These are phyloP conservation scores for Aurinia saxatilis DNA, from an alignment of 345 rosid species.

Conservation along the genomic window DNA sequence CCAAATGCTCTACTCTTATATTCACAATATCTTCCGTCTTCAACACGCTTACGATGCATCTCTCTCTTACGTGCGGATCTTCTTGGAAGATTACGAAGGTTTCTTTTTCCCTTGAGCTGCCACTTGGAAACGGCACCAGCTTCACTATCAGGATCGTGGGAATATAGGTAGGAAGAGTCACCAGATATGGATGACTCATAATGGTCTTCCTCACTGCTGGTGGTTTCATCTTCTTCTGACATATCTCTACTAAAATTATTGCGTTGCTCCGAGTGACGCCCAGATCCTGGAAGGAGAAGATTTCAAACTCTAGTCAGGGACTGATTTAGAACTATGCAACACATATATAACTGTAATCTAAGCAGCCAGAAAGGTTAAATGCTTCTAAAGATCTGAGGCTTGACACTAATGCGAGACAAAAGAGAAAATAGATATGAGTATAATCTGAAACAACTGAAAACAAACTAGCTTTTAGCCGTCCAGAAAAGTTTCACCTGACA, in stretches of 20 bases:
- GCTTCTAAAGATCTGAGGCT: neutral
- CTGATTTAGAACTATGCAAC: neutral
- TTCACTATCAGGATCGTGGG: slow-evolving; percentile 43
- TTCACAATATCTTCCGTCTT: slow-evolving; percentile 38
- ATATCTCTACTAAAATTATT: slow-evolving; percentile 34
- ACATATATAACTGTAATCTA: neutral
- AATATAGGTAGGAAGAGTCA: slow-evolving; percentile 44
- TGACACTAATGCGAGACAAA: slow-evolving; percentile 2
- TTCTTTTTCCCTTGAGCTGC: slow-evolving; percentile 89
- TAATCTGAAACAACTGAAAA: neutral
- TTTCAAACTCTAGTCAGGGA: slow-evolving; percentile 19
- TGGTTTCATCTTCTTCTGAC: slow-evolving; percentile 50
- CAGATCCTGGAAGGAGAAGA: slow-evolving; percentile 23
- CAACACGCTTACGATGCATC: slow-evolving; percentile 26
- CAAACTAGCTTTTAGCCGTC: slow-evolving; percentile 7
- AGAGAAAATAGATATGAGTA: neutral
- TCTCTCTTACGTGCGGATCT: slow-evolving; percentile 34
- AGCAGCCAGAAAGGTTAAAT: neutral
- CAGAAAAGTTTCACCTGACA: slow-evolving; percentile 48
- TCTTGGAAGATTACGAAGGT: slow-evolving; percentile 56
- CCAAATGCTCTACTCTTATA: slow-evolving; percentile 34
- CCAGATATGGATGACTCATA: slow-evolving; percentile 71
- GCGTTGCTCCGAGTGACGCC: slow-evolving; percentile 19
- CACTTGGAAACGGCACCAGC: slow-evolving; percentile 67
- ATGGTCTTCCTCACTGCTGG: slow-evolving; percentile 63